Conservation (phyloP, 306 rosid genomes). For the Castanea crenata region DNA sequence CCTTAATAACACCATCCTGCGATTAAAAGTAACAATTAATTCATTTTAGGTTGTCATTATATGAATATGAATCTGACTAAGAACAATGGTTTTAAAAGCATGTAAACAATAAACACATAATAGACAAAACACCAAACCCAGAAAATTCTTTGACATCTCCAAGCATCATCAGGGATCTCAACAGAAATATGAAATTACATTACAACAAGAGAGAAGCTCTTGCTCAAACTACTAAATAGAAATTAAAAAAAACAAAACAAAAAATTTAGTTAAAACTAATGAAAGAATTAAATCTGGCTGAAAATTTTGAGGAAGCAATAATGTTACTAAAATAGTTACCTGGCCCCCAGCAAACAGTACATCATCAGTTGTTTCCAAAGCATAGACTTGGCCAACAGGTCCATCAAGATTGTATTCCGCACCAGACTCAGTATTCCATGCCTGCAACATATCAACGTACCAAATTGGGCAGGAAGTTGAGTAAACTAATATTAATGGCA, state of each 20-base stretch:
- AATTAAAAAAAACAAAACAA: not conserved
- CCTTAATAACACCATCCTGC: no score
- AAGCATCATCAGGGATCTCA: no score
- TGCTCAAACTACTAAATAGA: not conserved
- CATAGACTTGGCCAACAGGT: slow-evolving; percentile 33
- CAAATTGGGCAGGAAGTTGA: not conserved
- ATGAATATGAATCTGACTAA: no score
- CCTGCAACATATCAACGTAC: slow-evolving; percentile 28
- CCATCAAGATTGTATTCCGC: slow-evolving; percentile 33
- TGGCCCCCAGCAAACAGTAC: slow-evolving; percentile 42
- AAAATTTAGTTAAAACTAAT: not conserved
- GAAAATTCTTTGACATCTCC: no score
- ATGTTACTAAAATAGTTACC: slow-evolving; percentile 14
- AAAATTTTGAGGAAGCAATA: not conserved
- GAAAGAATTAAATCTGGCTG: not conserved
- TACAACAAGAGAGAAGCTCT: not conserved
- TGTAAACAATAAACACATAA: no score
- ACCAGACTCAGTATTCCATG: slow-evolving; percentile 37
- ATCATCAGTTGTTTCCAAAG: slow-evolving; percentile 34
- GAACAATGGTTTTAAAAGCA: no score
- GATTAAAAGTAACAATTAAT: no score
- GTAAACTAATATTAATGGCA: no score
- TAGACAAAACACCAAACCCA: no score
- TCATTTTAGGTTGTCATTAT: no score
- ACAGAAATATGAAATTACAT: not conserved